Base-by-base conservation (phyloP, 805 yeast genomes). In the Candida cerambycidarum region DNA sequence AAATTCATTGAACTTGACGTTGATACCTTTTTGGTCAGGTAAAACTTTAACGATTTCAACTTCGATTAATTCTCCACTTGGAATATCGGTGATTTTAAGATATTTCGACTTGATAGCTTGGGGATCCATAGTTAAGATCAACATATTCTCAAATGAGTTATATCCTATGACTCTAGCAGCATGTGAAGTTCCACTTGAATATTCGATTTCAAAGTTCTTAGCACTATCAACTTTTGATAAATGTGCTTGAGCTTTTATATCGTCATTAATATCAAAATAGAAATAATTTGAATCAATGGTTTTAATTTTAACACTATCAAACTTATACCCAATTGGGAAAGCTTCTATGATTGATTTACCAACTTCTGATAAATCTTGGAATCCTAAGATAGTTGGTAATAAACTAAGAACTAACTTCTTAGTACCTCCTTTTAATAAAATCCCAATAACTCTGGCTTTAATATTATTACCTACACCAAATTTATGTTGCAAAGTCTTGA, bases 141-240 rank as follows among this genome's bases (percentile, higher is more conserved):
- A 81, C 32, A 78, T 60, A 43, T 82, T 80, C 55, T 93, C 98
- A 35, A 83, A 62, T 16, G 62, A 59, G 31, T 87, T 79, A 56
- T 65, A 86, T 2, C 89, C 87, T 23, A 88, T 56, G 6, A 93
- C 82, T 62, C 97, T 80, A 4, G 96, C 95, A 36, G 66, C 63
- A 58, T 86, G 92, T 8, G 69, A 68, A 1, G 95, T 73, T 1
- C 90, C 95, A 14, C 73, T 62, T 32, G 71, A 71, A 64, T 75
- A 87, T 57, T 63, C 78, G 60, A 62, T 67, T 27, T 69, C 75
- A 19, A 73, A 51, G 30, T 66, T 60, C 37, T 72, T 64, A 27
- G 69, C 71, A 9, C 72, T 69, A 46, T 82, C 79, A 32, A 85
- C 61, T 51, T 83, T 83, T 0, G 97, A 85, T 37, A 79, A 69